Evolutionary conservation across 2,329 filamentous ascomycete genomes (phyloP), one percentile per base, ranked within the genome.

Genomic region (Hymenoscyphus repandus): DNA sequence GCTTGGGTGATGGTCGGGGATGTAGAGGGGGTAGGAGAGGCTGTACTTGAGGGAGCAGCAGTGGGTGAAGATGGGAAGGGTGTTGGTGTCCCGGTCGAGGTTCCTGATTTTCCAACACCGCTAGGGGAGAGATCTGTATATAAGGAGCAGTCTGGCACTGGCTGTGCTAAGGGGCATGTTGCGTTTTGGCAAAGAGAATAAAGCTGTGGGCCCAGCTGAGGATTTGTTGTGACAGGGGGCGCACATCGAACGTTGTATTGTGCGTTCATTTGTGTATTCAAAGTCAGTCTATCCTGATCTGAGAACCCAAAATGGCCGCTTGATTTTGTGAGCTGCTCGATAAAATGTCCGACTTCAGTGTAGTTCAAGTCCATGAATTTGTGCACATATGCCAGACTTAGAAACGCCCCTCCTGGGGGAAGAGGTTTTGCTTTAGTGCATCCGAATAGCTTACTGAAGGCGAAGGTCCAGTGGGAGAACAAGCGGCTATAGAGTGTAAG

Each of bases 301-400:
- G 63, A 63, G 52, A 68, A 66, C 32, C 64, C 64, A 39, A 54
- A 64, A n/a, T 58, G 56, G 27, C 49, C 50, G 39, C 57, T 60
- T 6, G 64, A 52, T 7, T 52, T 22, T 2, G 57, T 61, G 36
- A 68, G 55, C 39, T 68, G 64, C 7, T 62, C 50, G 47, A 68
- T 65, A 50, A 68, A 67, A 42, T 68, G 62, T 5, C 58, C 63
- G 6, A 66, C 50, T 20, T 67, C 54, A 1, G 58, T 61, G 18
- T 59, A 48, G 46, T 66, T 61, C 18, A 68, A 54, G 44, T 65
- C 55, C 66, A 68, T 68, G 50, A 57, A 68, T 39, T 67, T 66
- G 57, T 68, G 66, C 4, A 65, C 64, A 49, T 66, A 67, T 27
- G 65, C 62, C 13, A 58, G 59, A 44, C 47, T 58, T 17, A 58